Evolutionary conservation across 1,139 yeast species (phyloP), one percentile per base, ranked within the genome.

Genomic region (Groenewaldozyma auringiensis): DNA sequence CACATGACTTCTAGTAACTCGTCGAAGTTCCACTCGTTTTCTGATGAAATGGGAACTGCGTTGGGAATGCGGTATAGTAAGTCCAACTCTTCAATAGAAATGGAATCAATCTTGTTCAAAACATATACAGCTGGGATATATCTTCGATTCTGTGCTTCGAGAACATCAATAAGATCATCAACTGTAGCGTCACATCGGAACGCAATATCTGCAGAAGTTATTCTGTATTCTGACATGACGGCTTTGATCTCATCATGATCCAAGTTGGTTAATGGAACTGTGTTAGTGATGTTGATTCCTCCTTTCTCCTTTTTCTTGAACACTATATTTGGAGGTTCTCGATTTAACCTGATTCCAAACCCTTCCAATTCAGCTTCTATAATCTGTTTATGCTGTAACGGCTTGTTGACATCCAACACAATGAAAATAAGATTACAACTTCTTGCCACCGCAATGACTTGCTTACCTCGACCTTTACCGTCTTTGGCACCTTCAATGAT

Each of bases 391-490:
- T 92, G 97, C 53, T 84, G 89, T 57, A 92, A 74, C 2, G 98
- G 98, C 64, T 92, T 94, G 68, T 88, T 87, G 49, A 92, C 98
- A 64, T 92, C 99, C 62, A 92, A 72, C 3, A 92, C 95, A 62
- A 92, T 85, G 65, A 92, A 92, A 47, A 92, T 77, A 59, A 94
- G 71, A 63, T 92, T 89, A 60, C 96, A 94, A 4, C 96, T 86
- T 66, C 98, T 78, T 4, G 98, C 97, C 47, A 89, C 97, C 0
- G 98, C 98, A 69, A 92, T 92, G 50, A 92, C 98, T 69, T 92
- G 98, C 59, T 82, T 85, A 76, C 99, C 99, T 72, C 99, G 81
- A 72, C 99, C 98, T 66, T 89, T 85, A 69, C 98, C 98, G 61
- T 92, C 97, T 59, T 89, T 89, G 48, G 98, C 99, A 66, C 98